Base-by-base conservation (phyloP, 1,284 basidiomycete species). In the Paramarasmius palmivorus region DNA sequence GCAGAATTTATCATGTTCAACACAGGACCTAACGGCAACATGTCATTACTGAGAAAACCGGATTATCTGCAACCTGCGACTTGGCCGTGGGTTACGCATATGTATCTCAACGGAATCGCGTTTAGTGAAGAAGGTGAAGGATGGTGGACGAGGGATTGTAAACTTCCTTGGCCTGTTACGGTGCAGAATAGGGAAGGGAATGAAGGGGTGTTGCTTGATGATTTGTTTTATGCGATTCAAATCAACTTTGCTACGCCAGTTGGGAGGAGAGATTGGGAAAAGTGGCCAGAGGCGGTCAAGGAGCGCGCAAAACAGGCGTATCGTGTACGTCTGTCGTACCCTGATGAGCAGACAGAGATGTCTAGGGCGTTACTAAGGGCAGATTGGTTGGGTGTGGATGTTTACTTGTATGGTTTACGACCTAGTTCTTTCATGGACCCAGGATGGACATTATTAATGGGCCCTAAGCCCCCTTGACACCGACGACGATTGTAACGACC, bases 61-160 rank as follows among this genome's bases (percentile, higher is more conserved):
- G 78, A 83, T 61, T 68, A 72, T 44, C 65, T 73, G 9, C 81
- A 84, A 61, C 82, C 82, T 0, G 84, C 83, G 14, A 84, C 83
- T 4, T 77, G 68, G 62, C 84, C 84, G 0, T 77, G 81, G 54
- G 68, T 83, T 37, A 76, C 77, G 4, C 71, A 77, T 50, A 73
- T 86, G 72, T 73, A 73, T 55, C 77, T 86, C 64, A 73, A 70
- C 35, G 52, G 52, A 2, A 41, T 48, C 14, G 55, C 55, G 26
- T 57, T 53, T 37, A 51, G 51, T 46, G 73, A 68, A 5, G 69
- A 86, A 20, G 78, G 76, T 20, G 78, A 79, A 44, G 79, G 82
- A 56, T 67, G 74, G 2, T 67, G 72, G 41, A 67, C 69, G 0
- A 39, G 17, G n/a, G 52, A 53, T 23, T 60, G 50, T 42, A 41